Percentiles rank a stretch among this genome's conserved stretches.
Evolutionary conservation across 345 rosid species (phyloP).

Genomic region (Gossypium rotundifolium): DNA sequence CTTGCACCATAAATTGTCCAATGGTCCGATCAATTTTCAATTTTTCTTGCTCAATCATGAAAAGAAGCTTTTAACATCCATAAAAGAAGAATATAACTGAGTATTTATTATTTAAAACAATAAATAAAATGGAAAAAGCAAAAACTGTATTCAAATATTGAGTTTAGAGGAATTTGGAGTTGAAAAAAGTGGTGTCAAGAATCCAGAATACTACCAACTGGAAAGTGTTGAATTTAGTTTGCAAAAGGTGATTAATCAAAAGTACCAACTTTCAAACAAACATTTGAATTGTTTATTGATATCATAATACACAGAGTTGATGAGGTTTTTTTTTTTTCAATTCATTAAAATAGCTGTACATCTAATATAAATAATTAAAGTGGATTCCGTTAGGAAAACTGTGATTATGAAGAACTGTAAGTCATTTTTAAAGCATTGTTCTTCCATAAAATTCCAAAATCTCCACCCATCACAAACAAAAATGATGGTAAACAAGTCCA

Average conservation of each 20-base stretch:
- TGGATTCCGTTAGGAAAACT: slow-evolving; percentile 13
- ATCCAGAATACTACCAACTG: neutral
- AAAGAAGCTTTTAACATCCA: neutral
- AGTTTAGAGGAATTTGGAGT: neutral
- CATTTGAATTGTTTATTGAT: neutral
- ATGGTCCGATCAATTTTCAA: no score
- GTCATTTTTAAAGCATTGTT: slow-evolving; percentile 5
- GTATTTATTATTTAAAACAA: no score
- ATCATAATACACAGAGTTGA: neutral
- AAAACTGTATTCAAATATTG: neutral
- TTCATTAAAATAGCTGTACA: neutral
- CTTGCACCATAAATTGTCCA: no score
- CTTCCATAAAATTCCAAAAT: slow-evolving; percentile 37
- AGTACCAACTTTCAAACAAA: slow-evolving; percentile 3
- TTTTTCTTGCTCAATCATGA: no score
- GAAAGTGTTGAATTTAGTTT: neutral
- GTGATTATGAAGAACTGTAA: slow-evolving; percentile 23
- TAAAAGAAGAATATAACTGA: no score
- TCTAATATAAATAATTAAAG: no score
- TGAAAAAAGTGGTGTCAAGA: neutral
- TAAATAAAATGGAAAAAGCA: neutral
- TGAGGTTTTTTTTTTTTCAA: neutral
- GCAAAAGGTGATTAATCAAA: neutral
- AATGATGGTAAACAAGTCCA: slow-evolving; percentile 14
- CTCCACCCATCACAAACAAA: slow-evolving; percentile 13